Evolutionary conservation across 1,284 basidiomycete species (phyloP).

Genomic region (Farysia itapuensis): DNA sequence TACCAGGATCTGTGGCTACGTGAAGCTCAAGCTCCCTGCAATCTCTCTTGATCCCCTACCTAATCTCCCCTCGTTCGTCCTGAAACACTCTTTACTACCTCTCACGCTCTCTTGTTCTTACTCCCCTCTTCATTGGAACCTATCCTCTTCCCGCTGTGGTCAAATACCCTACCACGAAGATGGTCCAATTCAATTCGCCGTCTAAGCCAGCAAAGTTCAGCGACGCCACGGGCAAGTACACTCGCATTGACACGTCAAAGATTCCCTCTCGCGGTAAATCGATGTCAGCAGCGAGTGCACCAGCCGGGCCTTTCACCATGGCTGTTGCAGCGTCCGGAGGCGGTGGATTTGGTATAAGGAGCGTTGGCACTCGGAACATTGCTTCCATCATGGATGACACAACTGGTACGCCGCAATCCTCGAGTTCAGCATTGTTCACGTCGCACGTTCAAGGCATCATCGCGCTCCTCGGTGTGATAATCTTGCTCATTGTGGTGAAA

Average conservation of each 20-base stretch:
- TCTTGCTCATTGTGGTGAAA: constrained; percentile 27
- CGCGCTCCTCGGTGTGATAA: constrained; percentile 25
- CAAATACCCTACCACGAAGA: too few species aligned
- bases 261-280: constrained; percentile 29
- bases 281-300: constrained; percentile 1
- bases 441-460: constrained; percentile 31
- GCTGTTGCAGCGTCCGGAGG: background rate
- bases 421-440: constrained; percentile 10
- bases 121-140: too few species aligned
- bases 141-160: too few species aligned
- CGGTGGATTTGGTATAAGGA: background rate
- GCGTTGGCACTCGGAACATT: constrained; percentile 1
- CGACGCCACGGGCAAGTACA: constrained; percentile 29
- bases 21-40: too few species aligned
- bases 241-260: constrained; percentile 20
- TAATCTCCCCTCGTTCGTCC: too few species aligned
- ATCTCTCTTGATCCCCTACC: too few species aligned
- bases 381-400: constrained; percentile 36
- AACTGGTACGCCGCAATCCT: background rate
- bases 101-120: background rate
- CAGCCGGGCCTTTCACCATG: background rate
- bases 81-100: background rate
- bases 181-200: background rate
- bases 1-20: too few species aligned
- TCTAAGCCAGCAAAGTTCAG: constrained; percentile 19